Conservation (phyloP, 352 stramenopile species). For the Globisporangium yorkense region DNA sequence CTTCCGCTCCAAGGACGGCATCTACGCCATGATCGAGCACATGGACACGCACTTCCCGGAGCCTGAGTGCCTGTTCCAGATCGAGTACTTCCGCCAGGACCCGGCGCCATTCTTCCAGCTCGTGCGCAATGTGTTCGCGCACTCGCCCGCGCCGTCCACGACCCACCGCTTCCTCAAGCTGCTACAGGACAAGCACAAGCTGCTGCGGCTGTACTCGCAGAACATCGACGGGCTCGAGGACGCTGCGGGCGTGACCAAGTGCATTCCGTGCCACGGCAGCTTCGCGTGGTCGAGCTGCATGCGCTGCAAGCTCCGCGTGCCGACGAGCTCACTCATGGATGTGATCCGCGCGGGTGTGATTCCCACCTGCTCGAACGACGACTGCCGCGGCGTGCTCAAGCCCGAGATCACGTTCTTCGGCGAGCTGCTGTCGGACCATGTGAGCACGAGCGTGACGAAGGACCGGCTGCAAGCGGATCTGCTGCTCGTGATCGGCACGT, state of each 20-base stretch:
- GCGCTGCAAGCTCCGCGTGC: conserved; percentile 65
- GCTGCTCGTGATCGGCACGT: conserved; percentile 98
- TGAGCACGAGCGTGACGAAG: conserved; percentile 77
- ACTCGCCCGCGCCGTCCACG: conserved; percentile 78
- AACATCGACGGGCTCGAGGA: conserved; percentile 98
- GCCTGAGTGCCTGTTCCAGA: conserved; percentile 98
- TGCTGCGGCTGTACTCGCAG: conserved; percentile 94
- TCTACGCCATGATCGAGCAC: conserved; percentile 78
- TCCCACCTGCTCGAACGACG: conserved; percentile 45
- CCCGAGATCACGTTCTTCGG: conserved; percentile 98
- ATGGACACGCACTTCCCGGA: conserved; percentile 89
- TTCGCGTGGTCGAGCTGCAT: conserved; percentile 90
- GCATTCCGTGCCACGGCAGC: conserved; percentile 94
- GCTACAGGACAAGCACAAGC: conserved; percentile 88
- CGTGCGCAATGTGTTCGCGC: conserved; percentile 71
- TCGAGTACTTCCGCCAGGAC: conserved; percentile 95
- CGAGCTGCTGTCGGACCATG: conserved; percentile 87
- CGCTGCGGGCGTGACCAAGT: conserved; percentile 85
- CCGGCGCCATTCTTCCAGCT: conserved; percentile 96
- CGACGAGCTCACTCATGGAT: conserved; percentile 43
- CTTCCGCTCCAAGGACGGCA: conserved; percentile 92
- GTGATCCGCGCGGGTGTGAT: conserved; percentile 78
- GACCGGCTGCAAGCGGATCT: conserved; percentile 87
- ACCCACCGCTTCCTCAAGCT: conserved; percentile 95
- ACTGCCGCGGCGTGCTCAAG: conserved; percentile 94